Conservation (phyloP, 768 basidiomycete genomes). For the Lactarius akahatsu region DNA sequence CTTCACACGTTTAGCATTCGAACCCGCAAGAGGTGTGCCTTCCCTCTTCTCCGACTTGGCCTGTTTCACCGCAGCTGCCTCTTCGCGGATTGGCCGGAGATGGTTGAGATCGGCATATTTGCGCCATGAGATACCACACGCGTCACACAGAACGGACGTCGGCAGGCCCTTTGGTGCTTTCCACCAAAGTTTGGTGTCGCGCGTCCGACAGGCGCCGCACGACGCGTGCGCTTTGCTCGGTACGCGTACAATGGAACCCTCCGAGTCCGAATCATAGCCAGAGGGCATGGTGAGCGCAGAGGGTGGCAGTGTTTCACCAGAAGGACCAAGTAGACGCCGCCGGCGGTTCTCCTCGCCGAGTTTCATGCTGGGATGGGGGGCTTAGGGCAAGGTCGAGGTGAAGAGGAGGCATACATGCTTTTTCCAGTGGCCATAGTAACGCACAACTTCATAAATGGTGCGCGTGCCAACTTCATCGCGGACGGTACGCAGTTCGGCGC, state of each 20-base stretch:
- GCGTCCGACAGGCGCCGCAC: slow-evolving; percentile 84
- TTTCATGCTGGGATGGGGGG: slow-evolving; percentile 46
- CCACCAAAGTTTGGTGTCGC: slow-evolving; percentile 84
- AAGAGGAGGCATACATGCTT: slow-evolving; percentile 46
- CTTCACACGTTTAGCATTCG: slow-evolving; percentile 63
- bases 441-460: slow-evolving; percentile 72
- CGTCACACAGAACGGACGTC: slow-evolving; percentile 77
- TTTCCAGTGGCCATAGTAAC: slow-evolving; percentile 87
- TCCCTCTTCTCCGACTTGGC: slow-evolving; percentile 51
- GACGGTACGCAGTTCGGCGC: slow-evolving; percentile 77
- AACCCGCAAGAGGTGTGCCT: slow-evolving; percentile 55
- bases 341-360: slow-evolving; percentile 63
- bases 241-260: slow-evolving; percentile 67
- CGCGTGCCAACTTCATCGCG: slow-evolving; percentile 71
- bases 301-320: slow-evolving; percentile 5
- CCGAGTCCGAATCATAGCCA: slow-evolving; percentile 55
- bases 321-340: slow-evolving; percentile 19
- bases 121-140: slow-evolving; percentile 84
- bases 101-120: slow-evolving; percentile 89
- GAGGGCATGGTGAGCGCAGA: slow-evolving; percentile 1
- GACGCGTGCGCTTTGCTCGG: slow-evolving; percentile 52
- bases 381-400: background rate
- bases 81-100: slow-evolving; percentile 66
- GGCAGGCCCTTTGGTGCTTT: slow-evolving; percentile 86
- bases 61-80: slow-evolving; percentile 46